phyloP scores from a whole-genome alignment of 495 filamentous ascomycete species.

The Aspergillus campestris region DNA sequence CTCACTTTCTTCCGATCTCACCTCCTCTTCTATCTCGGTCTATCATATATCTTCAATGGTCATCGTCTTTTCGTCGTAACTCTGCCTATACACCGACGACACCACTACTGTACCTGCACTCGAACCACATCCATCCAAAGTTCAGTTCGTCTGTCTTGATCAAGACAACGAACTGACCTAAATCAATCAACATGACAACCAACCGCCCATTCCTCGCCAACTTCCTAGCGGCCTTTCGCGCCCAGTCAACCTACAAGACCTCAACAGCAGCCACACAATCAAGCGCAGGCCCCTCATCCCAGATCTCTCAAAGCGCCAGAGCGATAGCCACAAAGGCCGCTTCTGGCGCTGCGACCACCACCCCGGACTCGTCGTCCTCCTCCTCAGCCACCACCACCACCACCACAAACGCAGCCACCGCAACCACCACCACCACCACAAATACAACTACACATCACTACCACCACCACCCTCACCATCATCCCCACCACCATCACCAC shows the following conservation, averaged over 20 bases:
- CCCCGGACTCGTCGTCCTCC: conserved; percentile 1
- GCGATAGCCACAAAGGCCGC: conserved; percentile 36
- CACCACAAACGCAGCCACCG: conserved; percentile 3
- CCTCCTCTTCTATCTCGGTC: background rate
- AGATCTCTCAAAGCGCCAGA: conserved; percentile 33
- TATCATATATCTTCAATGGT: no score
- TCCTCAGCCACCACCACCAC: conserved; percentile 4
- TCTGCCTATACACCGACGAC: no score
- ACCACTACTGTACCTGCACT: no score
- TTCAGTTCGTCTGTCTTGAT: no score
- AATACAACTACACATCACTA: conserved; percentile 16
- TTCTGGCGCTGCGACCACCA: conserved; percentile 4
- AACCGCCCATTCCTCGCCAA: conserved; percentile 79
- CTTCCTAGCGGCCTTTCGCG: conserved; percentile 78
- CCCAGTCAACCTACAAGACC: conserved; percentile 45
- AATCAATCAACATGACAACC: conserved; percentile 39
- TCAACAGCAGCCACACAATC: conserved; percentile 22
- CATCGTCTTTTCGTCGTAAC: no score
- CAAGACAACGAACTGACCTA: no score
- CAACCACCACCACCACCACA: conserved; percentile 4
- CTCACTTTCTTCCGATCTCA: background rate
- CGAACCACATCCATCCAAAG: no score
- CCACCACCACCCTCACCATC: conserved; percentile 14
- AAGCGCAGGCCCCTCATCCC: conserved; percentile 14
- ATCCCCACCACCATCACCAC: background rate